phyloP scores from a whole-genome alignment of 2,329 filamentous ascomycete genomes.

The Trichoderma brevicompactum region DNA sequence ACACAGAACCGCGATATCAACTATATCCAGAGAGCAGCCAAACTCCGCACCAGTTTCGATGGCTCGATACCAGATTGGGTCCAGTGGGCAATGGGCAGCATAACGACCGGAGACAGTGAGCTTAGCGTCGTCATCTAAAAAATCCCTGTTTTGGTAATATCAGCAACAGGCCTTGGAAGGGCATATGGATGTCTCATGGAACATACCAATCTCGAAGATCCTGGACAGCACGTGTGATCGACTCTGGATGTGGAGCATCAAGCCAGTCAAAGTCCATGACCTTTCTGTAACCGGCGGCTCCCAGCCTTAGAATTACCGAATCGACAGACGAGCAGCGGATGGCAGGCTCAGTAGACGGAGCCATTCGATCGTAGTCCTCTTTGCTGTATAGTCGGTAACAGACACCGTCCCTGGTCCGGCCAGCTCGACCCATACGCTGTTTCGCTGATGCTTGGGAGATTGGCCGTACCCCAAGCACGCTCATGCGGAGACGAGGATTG shows the following conservation, averaged over 20 bases:
- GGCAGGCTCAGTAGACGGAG: conserved; percentile 16
- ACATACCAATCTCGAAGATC: conserved; percentile 30
- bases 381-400: conserved; percentile 31
- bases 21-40: conserved; percentile 26
- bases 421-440: conserved; percentile 29
- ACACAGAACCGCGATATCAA: conserved; percentile 27
- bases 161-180: background rate
- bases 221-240: conserved; percentile 27
- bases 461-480: conserved; percentile 13
- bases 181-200: background rate
- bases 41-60: conserved; percentile 12
- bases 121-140: conserved; percentile 12
- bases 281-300: conserved; percentile 6
- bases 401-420: conserved; percentile 26
- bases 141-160: conserved; percentile 23
- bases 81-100: conserved; percentile 21
- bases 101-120: conserved; percentile 14
- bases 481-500: conserved; percentile 26
- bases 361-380: conserved; percentile 21
- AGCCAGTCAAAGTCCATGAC: conserved; percentile 29
- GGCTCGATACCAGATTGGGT: conserved; percentile 29
- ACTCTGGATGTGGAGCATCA: conserved; percentile 30
- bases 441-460: conserved; percentile 31
- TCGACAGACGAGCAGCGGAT: conserved; percentile 23
- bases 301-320: conserved; percentile 16